Percentiles rank a stretch among this genome's conserved stretches.
These are phyloP conservation scores for Whalleya microplaca DNA, from an alignment of 2,329 filamentous ascomycete genomes.

Conservation along the genomic window DNA sequence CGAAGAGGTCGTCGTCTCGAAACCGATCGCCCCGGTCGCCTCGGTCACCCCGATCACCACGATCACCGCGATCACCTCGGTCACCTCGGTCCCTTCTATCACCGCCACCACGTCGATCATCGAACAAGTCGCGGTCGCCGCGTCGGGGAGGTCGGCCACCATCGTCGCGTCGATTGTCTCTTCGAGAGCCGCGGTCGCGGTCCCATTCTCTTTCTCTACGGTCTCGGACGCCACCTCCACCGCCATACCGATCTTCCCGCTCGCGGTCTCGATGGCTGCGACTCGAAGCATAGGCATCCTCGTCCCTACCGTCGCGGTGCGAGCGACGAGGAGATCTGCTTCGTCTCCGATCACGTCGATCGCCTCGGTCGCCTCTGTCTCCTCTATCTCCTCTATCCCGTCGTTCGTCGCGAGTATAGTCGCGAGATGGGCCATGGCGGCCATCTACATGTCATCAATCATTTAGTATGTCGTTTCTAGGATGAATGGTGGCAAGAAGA, in stretches of 20 bases:
- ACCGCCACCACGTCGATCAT: slow-evolving; percentile 54
- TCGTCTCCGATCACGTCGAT: slow-evolving; percentile 60
- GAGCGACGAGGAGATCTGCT: slow-evolving; percentile 79
- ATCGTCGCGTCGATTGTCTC: slow-evolving; percentile 52
- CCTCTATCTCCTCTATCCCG: slow-evolving; percentile 48
- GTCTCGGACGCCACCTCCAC: slow-evolving; percentile 55
- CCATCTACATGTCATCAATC: slow-evolving; percentile 45
- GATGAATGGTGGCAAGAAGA: slow-evolving; percentile 10
- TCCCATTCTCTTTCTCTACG: slow-evolving; percentile 63
- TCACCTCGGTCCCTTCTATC: slow-evolving; percentile 44
- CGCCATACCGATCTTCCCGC: slow-evolving; percentile 87
- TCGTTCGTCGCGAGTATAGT: slow-evolving; percentile 54
- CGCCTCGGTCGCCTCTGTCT: slow-evolving; percentile 45
- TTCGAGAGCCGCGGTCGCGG: slow-evolving; percentile 57
- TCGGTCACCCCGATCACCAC: slow-evolving; percentile 37
- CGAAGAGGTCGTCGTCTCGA: slow-evolving; percentile 55
- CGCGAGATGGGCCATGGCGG: slow-evolving; percentile 56
- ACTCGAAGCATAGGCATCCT: slow-evolving; percentile 80
- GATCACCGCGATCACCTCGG: too few relatives aligned
- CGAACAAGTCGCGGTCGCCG: slow-evolving; percentile 64
- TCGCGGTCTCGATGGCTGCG: slow-evolving; percentile 91
- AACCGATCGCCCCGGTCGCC: slow-evolving; percentile 47
- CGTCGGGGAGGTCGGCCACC: slow-evolving; percentile 62
- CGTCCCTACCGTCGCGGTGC: slow-evolving; percentile 73
- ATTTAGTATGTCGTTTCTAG: slow-evolving; percentile 29